Conservation (phyloP, 2,329 filamentous ascomycete genomes). For the Rutstroemia sp. region DNA sequence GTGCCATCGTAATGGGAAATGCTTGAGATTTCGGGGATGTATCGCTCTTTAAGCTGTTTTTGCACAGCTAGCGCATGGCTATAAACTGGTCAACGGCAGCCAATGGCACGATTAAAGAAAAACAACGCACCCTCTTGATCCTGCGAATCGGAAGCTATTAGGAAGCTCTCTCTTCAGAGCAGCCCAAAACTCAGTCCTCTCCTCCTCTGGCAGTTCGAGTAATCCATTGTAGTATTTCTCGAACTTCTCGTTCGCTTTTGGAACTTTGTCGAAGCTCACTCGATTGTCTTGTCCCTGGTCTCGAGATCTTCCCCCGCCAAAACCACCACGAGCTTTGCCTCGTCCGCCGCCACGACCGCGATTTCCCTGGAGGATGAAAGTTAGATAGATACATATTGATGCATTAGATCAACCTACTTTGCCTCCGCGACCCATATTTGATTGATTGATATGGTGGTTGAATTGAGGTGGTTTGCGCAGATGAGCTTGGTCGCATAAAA, state of each 20-base stretch:
- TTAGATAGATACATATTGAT: conserved; percentile 1
- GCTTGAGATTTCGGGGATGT: conserved; percentile 82
- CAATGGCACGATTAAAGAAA: neutral
- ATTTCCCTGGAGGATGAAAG: conserved; percentile 11
- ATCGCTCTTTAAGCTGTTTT: conserved; percentile 77
- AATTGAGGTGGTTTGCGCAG: neutral
- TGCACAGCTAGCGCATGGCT: conserved; percentile 91
- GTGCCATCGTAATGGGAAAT: conserved; percentile 79
- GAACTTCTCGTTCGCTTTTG: conserved; percentile 76
- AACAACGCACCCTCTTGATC: conserved; percentile 70
- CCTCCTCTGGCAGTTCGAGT: conserved; percentile 67
- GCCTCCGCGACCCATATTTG: conserved; percentile 25
- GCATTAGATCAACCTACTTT: conserved; percentile 20
- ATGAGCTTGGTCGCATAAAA: conserved; percentile 1
- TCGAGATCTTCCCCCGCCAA: conserved; percentile 19
- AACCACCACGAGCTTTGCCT: conserved; percentile 18
- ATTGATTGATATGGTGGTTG: neutral
- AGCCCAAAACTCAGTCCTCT: conserved; percentile 77
- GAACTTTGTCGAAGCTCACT: conserved; percentile 47
- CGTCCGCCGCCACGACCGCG: conserved; percentile 16
- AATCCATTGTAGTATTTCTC: conserved; percentile 81
- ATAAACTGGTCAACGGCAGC: conserved; percentile 10
- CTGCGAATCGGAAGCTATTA: conserved; percentile 96
- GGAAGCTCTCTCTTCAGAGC: conserved; percentile 78
- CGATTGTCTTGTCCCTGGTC: conserved; percentile 35